Evolutionary conservation across 495 filamentous ascomycete species (phyloP), one percentile per base, ranked within the genome.

Genomic region (Tuber borchii): DNA sequence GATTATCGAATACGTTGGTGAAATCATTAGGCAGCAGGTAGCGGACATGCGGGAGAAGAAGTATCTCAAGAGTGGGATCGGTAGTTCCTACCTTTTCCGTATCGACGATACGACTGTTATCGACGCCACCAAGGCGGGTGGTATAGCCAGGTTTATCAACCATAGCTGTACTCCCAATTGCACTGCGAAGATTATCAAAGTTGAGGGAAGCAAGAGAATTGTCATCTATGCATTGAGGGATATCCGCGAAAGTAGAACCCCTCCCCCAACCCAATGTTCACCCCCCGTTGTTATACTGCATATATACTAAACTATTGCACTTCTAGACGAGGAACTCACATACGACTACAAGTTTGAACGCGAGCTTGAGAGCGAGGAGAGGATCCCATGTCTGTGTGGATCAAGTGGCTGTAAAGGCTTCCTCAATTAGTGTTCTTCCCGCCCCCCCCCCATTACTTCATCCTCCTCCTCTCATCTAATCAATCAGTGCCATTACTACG

Each of bases 281-380:
- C 70, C 39, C 70, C 70, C 31, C 40, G 2, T 16, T 26, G 73
- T 5, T 56, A 44, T 48, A 56, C 42, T 56, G 65, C 12, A 6
- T 65, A 68, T 46, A 70, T 83, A 80, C 87, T 91, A 84, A 91
- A 91, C 86, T 71, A 42, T 76, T 76, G 17, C 71, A 44, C 69
- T 78, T 3, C 82, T 83, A 99, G 95, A 97, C 82, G 95, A 99
- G 85, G 95, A 99, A 85, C 89, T 99, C 77, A 99, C 95, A 5
- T 99, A 99, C 87, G 95, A 99, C 87, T 99, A 99, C 88, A 99
- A 99, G 85, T 99, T 99, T 84, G 95, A 99, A 87, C 91, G 96
- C 78, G 95, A 99, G 84, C 92, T 96, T 83, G 93, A 92, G 76
- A 95, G 92, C 80, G 90, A 93, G 78, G 96, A 99, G 84, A 93